phyloP scores from a whole-genome alignment of 257 asterid genomes.

The Scutellaria galericulata region DNA sequence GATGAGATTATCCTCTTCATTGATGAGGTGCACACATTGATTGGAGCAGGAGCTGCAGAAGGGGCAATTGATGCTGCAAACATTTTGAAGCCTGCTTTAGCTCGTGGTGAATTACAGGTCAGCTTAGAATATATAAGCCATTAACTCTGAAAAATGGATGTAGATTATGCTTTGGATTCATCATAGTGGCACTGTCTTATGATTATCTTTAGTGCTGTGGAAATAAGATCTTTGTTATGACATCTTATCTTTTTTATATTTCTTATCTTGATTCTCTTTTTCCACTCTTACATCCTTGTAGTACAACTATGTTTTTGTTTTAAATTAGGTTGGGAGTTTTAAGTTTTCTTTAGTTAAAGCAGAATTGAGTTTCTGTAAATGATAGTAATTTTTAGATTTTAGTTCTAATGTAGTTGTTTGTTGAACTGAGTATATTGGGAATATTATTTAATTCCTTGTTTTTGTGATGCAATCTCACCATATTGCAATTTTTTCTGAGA shows the following conservation, averaged over 20 bases:
- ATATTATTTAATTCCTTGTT: neutral
- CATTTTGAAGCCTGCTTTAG: slow-evolving; percentile 91
- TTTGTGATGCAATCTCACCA: neutral
- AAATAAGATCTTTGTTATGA: neutral
- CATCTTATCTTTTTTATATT: neutral
- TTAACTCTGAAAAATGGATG: slow-evolving; percentile 6
- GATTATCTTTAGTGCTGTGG: neutral
- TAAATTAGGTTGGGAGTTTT: too few relatives aligned
- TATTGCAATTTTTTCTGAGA: neutral
- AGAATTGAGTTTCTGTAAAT: slow-evolving; percentile 1
- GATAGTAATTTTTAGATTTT: neutral
- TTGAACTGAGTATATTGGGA: neutral
- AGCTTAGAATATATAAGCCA: slow-evolving; percentile 25
- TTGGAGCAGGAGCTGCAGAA: slow-evolving; percentile 99
- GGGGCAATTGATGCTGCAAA: slow-evolving; percentile 99
- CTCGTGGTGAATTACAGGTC: slow-evolving; percentile 98
- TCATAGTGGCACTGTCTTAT: neutral
- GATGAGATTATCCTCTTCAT: slow-evolving; percentile 91
- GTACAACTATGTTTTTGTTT: neutral
- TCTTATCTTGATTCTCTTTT: neutral
- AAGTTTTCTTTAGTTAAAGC: slow-evolving; percentile 6
- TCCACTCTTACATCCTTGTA: neutral
- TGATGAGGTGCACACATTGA: slow-evolving; percentile 96
- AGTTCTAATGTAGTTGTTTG: neutral
- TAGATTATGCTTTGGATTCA: neutral